Base-by-base conservation (phyloP, 2,329 filamentous ascomycete species). In the Cryphonectria nitschkei region DNA sequence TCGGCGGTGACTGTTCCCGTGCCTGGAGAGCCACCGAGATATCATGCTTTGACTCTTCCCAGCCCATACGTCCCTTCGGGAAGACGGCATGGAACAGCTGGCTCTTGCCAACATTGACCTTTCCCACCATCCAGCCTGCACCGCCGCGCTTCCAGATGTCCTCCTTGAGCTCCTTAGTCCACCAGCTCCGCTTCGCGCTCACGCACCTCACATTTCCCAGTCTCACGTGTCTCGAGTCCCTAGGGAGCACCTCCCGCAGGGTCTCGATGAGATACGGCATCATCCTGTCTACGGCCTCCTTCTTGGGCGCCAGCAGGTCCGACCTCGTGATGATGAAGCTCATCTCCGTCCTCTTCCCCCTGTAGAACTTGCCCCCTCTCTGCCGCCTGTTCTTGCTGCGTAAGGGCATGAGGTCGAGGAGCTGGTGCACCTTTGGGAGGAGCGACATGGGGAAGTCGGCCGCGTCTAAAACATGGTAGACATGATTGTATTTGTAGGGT, bases 371-470 rank as follows among this genome's bases (percentile, higher is more conserved):
- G 67, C 84, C 86, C 16, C 86, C 83, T 68, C 89, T 89, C 0
- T 94, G 90, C 66, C 95, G 89, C 65, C 95, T 89, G 77, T 98
- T 98, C 73, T 88, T 88, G 0, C 93, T 92, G 70, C 95, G 90
- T 68, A 96, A 84, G 9, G 91, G 90, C 72, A 93, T 90, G 13
- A 94, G 84, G 46, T 90, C 85, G 1, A 98, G 84, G 0, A 93
- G 84, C 9, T 88, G 84, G 72, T 92, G 88, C 13, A 99, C 87
- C 61, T 90, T 89, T 0, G 94, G 93, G 4, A 98, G 85, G 19
- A 99, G 82, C 1, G 96, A 98, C 88, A 99, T 93, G 29, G 96
- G 96, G 74, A 99, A 98, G 80, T 99, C 96, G 72, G 95, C 96
- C 2, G 96, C 95, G 78, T 99, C 96, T 32, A 99, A 84, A 37